Base-by-base conservation (phyloP, 768 basidiomycete species). In the Lentinula lateritia region DNA sequence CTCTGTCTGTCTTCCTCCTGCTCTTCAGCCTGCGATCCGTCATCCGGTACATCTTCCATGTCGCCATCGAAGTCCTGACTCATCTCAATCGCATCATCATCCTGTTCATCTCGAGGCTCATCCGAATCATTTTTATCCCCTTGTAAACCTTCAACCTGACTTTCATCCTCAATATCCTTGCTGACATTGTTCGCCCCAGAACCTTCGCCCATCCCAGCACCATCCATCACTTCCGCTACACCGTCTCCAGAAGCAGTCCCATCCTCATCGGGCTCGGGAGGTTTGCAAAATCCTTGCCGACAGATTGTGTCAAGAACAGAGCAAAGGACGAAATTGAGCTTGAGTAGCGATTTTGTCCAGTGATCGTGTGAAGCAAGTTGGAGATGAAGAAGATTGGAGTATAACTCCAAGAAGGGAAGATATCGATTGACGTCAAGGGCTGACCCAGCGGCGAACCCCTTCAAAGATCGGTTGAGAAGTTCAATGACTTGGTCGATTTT, bases 121-220 rank as follows among this genome's bases (percentile, higher is more conserved):
- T 82, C 73, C 15, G 72, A 73, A 10, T 81, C 78, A 2, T 71
- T 73, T 28, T 82, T 79, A 18, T 92, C 88, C 13, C 84, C 90
- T 70, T 87, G 83, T 23, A 98, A 77, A 0, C 97, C 97, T 68
- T 99, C 97, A 6, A 98, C 91, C 67, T 99, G 96, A 67, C 91
- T 90, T 74, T 98, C 95, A 61, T 98, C 95, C 69, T 95, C 88
- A 58, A 98, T 95, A 69, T 98, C 92, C 67, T 94, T 89, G 78
- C 92, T 94, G 61, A 95, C 89, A 67, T 98, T 90, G 71, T 96
- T 84, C 35, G 79, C 77, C 0, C 97, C 97, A 2, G 82, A 78
- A 1, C 97, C 97, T 66, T 91, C 86, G 2, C 97, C 97, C 56
- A 99, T 75, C 3, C 97, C 97, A 2, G 90, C 84, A 5, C 96